Evolutionary conservation across 2,329 filamentous ascomycete genomes (phyloP).

Genomic region (Aspergillus ibericus): DNA sequence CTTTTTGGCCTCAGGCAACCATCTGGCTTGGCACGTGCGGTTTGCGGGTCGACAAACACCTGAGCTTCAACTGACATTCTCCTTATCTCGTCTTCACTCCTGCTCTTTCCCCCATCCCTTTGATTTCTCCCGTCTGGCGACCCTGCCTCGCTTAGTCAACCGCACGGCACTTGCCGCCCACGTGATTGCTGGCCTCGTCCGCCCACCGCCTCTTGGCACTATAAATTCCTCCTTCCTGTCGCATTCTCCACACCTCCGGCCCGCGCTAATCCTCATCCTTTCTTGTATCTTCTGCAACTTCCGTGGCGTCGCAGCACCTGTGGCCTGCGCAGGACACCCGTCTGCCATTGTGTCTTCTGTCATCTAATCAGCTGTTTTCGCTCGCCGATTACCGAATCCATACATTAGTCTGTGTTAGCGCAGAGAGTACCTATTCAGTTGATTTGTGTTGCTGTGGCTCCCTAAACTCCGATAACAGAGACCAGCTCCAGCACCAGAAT

Average conservation of each 20-base stretch:
- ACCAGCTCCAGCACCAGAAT: conserved; percentile 19
- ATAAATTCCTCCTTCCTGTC: conserved; percentile 43
- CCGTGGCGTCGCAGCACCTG: conserved; percentile 21
- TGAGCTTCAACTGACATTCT: conserved; percentile 14
- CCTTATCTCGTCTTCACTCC: conserved; percentile 13
- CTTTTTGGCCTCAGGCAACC: conserved; percentile 15
- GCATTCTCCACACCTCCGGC: conserved; percentile 40
- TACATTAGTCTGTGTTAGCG: conserved; percentile 34
- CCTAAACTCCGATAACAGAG: conserved; percentile 27
- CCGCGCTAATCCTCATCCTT: conserved; percentile 27
- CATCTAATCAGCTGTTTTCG: conserved; percentile 28
- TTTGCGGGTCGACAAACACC: conserved; percentile 19
- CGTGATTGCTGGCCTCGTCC: conserved; percentile 31
- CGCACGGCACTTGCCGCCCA: conserved; percentile 27
- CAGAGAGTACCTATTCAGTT: conserved; percentile 36
- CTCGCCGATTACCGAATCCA: conserved; percentile 27
- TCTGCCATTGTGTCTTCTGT: conserved; percentile 24
- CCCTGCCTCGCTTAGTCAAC: conserved; percentile 25
- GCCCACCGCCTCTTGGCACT: conserved; percentile 43
- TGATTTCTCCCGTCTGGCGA: conserved; percentile 11
- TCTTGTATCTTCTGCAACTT: conserved; percentile 25
- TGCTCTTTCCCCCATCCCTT: conserved; percentile 8
- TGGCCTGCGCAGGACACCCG: conserved; percentile 18
- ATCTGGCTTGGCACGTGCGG: conserved; percentile 17
- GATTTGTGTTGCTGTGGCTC: conserved; percentile 28